These are phyloP conservation scores for Parachlorella kessleri DNA, from an alignment of 139 green algal genomes.

Conservation along the genomic window DNA sequence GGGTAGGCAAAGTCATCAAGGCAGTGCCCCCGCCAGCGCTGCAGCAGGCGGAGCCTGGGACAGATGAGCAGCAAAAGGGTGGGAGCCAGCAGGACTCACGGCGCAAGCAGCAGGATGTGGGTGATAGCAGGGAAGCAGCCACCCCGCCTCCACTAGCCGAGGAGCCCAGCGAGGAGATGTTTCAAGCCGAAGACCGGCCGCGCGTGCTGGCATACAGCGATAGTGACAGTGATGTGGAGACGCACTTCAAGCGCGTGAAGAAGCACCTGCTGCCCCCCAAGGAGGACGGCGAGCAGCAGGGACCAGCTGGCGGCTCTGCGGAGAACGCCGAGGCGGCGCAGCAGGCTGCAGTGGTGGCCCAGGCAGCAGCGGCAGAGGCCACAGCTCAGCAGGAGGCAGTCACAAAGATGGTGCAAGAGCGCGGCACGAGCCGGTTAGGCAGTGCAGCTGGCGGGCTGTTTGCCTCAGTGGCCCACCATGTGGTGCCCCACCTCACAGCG, in stretches of 20 bases:
- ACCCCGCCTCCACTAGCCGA: neutral
- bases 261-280: slow-evolving; percentile 27
- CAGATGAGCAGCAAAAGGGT: too few species aligned
- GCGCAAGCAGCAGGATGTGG: neutral
- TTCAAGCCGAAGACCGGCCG: slow-evolving; percentile 12
- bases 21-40: too few species aligned
- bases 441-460: neutral
- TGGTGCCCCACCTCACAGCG: slow-evolving; percentile 1
- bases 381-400: neutral
- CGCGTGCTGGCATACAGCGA: slow-evolving; percentile 43
- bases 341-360: neutral
- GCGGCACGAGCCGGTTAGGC: neutral
- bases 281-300: slow-evolving; percentile 23
- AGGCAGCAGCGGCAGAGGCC: slow-evolving; percentile 3
- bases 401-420: neutral
- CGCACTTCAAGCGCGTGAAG: slow-evolving; percentile 37
- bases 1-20: too few species aligned
- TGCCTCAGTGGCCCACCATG: neutral
- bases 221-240: slow-evolving; percentile 39
- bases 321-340: neutral
- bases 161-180: neutral
- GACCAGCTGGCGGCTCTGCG: too few species aligned
- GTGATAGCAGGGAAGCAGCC: neutral
- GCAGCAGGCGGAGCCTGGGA: too few species aligned
- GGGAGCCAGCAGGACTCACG: too few species aligned